Evolutionary conservation across 345 rosid species (phyloP).

Genomic region (Boechera divaricarpa): DNA sequence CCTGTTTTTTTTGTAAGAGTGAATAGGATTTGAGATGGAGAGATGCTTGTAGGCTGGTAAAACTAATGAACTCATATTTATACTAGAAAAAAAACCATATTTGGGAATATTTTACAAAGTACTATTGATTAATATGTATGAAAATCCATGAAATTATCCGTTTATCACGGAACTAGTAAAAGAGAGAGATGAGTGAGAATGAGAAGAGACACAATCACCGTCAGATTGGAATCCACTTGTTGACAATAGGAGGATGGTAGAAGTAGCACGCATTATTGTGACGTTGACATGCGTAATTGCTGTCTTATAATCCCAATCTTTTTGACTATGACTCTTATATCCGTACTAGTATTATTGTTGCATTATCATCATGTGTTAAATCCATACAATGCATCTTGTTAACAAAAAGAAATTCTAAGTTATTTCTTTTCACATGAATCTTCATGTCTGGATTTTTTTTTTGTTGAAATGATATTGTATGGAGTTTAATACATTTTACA

Average conservation of each 20-base stretch:
- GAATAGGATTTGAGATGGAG: neutral
- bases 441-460: neutral
- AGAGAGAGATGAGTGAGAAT: conserved; percentile 2
- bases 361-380: neutral
- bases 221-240: conserved; percentile 20
- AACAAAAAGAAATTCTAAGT: neutral
- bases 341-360: neutral
- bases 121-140: neutral
- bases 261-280: conserved; percentile 31
- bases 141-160: neutral
- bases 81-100: neutral
- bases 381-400: neutral
- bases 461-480: neutral
- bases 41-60: neutral
- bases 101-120: neutral
- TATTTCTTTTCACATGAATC: neutral
- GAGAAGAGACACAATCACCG: conserved; percentile 24
- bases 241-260: conserved; percentile 21
- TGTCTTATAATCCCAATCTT: conserved; percentile 2
- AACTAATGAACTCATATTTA: conserved; percentile 6
- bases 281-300: conserved; percentile 32
- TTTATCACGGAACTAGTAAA: conserved; percentile 10
- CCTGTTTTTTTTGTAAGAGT: neutral
- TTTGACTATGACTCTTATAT: neutral
- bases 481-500: neutral